phyloP scores from a whole-genome alignment of 345 rosid species.

The Melastoma malabathricum region DNA sequence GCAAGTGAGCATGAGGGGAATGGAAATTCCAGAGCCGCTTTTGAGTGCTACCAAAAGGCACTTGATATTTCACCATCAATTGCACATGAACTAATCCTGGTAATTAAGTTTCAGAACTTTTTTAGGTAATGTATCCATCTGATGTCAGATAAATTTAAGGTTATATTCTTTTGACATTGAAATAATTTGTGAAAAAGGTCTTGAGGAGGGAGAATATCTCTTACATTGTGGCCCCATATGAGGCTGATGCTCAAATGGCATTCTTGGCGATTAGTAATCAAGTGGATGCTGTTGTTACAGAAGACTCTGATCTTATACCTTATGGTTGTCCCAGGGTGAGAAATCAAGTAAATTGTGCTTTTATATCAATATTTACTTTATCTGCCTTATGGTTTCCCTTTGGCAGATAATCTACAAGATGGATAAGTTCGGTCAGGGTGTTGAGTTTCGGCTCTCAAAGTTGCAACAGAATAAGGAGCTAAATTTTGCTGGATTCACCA shows the following conservation, averaged over 20 bases:
- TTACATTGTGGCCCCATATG: slow-evolving; percentile 86
- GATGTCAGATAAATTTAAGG: not conserved
- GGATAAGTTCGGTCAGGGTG: slow-evolving; percentile 94
- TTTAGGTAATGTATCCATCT: no score
- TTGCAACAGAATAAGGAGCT: slow-evolving; percentile 57
- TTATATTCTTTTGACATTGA: slow-evolving; percentile 5
- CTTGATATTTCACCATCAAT: slow-evolving; percentile 91
- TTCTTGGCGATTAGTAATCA: slow-evolving; percentile 70
- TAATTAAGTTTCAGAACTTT: slow-evolving; percentile 10
- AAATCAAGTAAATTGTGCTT: slow-evolving; percentile 5
- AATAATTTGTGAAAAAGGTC: slow-evolving; percentile 32
- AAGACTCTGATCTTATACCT: slow-evolving; percentile 96
- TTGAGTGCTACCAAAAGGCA: slow-evolving; percentile 88
- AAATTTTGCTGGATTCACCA: slow-evolving; percentile 56
- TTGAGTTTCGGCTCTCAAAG: slow-evolving; percentile 61
- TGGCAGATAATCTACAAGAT: slow-evolving; percentile 76
- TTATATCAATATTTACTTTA: slow-evolving; percentile 1
- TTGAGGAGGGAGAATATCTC: slow-evolving; percentile 57
- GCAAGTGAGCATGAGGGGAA: slow-evolving; percentile 74
- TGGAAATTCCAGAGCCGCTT: slow-evolving; percentile 74
- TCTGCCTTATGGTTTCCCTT: slow-evolving; percentile 2
- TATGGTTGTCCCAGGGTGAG: slow-evolving; percentile 97
- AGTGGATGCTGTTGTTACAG: slow-evolving; percentile 85
- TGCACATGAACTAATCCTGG: slow-evolving; percentile 79
- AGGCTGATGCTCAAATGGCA: slow-evolving; percentile 98